Base-by-base conservation (phyloP, 2,329 filamentous ascomycete species). In the Tolypocladium sp. region DNA sequence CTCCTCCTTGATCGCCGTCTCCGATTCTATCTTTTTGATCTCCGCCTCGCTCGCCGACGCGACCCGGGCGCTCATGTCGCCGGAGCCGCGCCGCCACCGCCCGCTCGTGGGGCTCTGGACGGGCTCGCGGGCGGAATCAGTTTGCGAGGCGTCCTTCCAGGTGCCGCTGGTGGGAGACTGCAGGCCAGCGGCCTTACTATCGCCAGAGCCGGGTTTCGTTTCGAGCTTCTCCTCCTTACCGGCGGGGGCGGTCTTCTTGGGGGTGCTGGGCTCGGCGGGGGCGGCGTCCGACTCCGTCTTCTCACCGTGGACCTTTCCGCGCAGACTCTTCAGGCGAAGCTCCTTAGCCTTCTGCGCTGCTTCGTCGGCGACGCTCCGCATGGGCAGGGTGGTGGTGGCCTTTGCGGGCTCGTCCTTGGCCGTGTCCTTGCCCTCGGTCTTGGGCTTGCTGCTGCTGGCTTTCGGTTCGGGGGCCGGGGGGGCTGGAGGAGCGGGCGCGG, bases 281-380 rank as follows among this genome's bases (percentile, higher is more conserved):
- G 62, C 53, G 54, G 62, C 63, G 9, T 58, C 66, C 2, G 49
- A 3, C 20, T 53, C 64, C 20, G 65, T 65, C 25, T 72, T 73
- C 64, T 80, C 80, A 56, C 80, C 80, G 62, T 83, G 71, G 6
- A 82, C 81, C 71, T 84, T 84, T 58, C 82, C 78, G 58, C 80
- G 76, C 61, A 85, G 69, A 65, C 70, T 75, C 62, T 82, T 77
- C 62, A 85, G 76, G 58, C 79, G 79, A 64, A 80, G 74, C 64
- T 85, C 78, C 73, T 87, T 87, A 56, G 85, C 85, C 71, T 83
- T 87, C 65, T 80, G 74, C 0, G 85, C 85, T 55, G 82, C 85
- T 69, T 91, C 87, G 66, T 90, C 81, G 49, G 83, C 84, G 56
- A 85, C 77, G 66, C 79, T 82, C 63, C 77, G 76, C 55, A 82